Percentiles rank a stretch among this genome's conserved stretches.
Conservation (phyloP, 768 basidiomycete species). For the Russula emetica region DNA sequence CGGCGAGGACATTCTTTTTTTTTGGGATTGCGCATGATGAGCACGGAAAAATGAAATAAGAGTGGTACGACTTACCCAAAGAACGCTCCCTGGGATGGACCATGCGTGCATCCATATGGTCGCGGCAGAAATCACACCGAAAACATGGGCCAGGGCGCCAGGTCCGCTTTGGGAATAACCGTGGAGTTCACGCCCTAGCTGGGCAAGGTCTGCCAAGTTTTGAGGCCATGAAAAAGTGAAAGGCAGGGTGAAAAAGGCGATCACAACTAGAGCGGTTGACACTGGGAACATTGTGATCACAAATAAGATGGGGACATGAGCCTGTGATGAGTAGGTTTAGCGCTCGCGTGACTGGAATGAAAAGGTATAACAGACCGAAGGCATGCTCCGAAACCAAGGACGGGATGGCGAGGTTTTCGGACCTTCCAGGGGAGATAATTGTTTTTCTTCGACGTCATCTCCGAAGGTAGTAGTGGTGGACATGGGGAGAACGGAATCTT, state of each 20-base stretch:
- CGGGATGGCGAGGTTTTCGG: constrained; percentile 9
- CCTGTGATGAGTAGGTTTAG: constrained; percentile 32
- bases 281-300: constrained; percentile 64
- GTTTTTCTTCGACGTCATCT: constrained; percentile 20
- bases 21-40: constrained; percentile 3
- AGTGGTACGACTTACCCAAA: constrained; percentile 58
- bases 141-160: constrained; percentile 65
- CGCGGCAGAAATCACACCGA: constrained; percentile 76
- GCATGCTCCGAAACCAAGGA: constrained; percentile 23
- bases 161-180: constrained; percentile 71
- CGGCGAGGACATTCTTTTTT: constrained; percentile 79
- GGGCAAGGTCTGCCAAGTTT: constrained; percentile 69
- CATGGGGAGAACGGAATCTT: constrained; percentile 27
- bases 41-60: constrained; percentile 2
- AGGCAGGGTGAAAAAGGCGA: constrained; percentile 52
- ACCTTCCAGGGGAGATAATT: not conserved
- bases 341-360: constrained; percentile 20
- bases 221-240: constrained; percentile 74
- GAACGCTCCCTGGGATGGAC: constrained; percentile 92
- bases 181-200: constrained; percentile 70
- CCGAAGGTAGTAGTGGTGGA: constrained; percentile 1
- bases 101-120: constrained; percentile 96
- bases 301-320: constrained; percentile 63
- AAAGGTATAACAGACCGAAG: constrained; percentile 20
- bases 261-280: constrained; percentile 52